Conservation (phyloP, 352 stramenopile species). For the Stramenopiles sp. region DNA sequence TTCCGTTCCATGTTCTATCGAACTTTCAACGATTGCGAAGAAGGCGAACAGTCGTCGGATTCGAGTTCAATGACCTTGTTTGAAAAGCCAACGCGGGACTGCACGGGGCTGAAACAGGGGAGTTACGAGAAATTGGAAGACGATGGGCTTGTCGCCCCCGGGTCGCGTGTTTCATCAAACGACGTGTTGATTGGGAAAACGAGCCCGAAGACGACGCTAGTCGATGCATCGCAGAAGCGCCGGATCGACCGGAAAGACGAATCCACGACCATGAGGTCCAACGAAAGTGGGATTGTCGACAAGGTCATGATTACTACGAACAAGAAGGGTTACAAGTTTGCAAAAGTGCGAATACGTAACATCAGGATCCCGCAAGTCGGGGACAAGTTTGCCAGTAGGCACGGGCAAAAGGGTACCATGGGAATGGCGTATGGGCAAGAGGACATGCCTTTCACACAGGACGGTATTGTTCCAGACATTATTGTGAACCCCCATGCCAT, state of each 20-base stretch:
- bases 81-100: conserved; percentile 84
- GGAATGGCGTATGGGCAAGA: conserved; percentile 98
- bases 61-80: conserved; percentile 70
- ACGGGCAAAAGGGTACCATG: conserved; percentile 78
- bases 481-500: conserved; percentile 99
- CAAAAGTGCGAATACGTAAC: conserved; percentile 92
- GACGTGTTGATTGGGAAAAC: conserved; percentile 99
- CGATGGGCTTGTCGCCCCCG: conserved; percentile 85
- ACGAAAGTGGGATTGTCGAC: conserved; percentile 97
- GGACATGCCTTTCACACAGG: conserved; percentile 98
- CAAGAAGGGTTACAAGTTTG: conserved; percentile 82
- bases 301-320: conserved; percentile 96
- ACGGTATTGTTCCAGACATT: conserved; percentile 97
- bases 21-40: conserved; percentile 88
- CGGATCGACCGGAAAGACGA: conserved; percentile 90
- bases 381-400: conserved; percentile 88
- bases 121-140: conserved; percentile 97
- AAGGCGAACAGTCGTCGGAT: conserved; percentile 29
- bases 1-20: conserved; percentile 97
- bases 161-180: conserved; percentile 84
- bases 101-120: conserved; percentile 71
- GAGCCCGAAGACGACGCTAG: conserved; percentile 54
- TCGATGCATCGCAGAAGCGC: no score
- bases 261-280: conserved; percentile 84
- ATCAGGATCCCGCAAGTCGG: conserved; percentile 95